These are phyloP conservation scores for Warburgia ugandensis DNA, from an alignment of 164 flowering plant genomes.

Conservation along the genomic window DNA sequence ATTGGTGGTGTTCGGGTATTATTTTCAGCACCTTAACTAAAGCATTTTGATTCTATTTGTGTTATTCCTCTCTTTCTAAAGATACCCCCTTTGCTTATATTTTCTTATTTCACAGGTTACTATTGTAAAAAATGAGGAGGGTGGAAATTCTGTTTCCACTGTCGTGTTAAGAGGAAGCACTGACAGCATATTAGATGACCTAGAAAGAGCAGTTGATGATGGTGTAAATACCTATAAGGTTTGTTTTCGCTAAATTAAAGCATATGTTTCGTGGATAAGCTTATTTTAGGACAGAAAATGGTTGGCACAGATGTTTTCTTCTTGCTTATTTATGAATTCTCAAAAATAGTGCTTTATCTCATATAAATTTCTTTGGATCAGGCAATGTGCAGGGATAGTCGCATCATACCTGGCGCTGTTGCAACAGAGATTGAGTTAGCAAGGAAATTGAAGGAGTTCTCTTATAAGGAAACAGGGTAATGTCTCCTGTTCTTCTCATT, in stretches of 20 bases:
- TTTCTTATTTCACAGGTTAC: conserved; percentile 46
- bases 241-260: neutral
- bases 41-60: neutral
- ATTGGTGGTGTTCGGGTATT: conserved; percentile 86
- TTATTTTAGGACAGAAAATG: neutral
- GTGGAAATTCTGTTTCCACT: conserved; percentile 84
- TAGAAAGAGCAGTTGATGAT: conserved; percentile 98
- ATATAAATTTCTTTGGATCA: conserved; percentile 20
- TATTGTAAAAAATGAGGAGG: conserved; percentile 84
- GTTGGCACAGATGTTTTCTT: neutral
- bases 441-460: conserved; percentile 70
- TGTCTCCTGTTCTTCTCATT: neutral
- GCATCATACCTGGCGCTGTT: conserved; percentile 89
- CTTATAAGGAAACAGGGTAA: conserved; percentile 89
- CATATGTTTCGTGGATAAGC: neutral
- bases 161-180: conserved; percentile 92
- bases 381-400: conserved; percentile 96
- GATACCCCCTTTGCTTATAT: neutral
- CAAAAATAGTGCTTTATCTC: neutral
- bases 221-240: conserved; percentile 97
- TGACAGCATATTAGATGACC: conserved; percentile 96
- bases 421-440: conserved; percentile 98
- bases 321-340: neutral
- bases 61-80: neutral
- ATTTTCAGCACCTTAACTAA: neutral